Evolutionary conservation across 208 protist species (phyloP).

Genomic region (Plasmodiophora brassicae): DNA sequence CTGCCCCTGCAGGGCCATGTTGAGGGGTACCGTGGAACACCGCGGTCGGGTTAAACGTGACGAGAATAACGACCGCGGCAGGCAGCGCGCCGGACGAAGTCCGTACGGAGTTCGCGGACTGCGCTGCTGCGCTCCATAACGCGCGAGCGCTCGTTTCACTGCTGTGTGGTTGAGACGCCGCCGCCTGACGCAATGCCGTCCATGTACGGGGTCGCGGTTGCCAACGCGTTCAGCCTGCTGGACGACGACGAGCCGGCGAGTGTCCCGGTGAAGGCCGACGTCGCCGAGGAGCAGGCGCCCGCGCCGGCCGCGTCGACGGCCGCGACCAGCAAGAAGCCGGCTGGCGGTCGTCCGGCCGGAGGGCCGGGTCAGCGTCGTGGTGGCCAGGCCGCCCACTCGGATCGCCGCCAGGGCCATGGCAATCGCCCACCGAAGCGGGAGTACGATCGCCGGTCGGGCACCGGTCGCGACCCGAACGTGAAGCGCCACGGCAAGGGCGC

Average conservation of each 20-base stretch:
- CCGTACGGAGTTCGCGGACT: too few relatives aligned
- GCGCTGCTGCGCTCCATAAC: too few relatives aligned
- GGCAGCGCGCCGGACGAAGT: too few relatives aligned
- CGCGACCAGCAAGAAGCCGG: not conserved
- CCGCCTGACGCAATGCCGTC: too few relatives aligned
- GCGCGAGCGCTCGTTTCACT: too few relatives aligned
- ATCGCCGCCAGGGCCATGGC: not conserved
- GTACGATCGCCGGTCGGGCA: constrained; percentile 2
- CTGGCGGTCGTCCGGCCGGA: too few relatives aligned
- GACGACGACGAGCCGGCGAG: not conserved
- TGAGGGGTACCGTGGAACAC: too few relatives aligned
- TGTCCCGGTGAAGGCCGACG: not conserved
- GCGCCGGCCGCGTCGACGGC: not conserved
- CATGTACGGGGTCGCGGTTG: not conserved
- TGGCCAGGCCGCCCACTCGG: not conserved
- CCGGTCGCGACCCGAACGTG: not conserved
- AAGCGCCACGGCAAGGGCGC: not conserved
- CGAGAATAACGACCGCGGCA: too few relatives aligned
- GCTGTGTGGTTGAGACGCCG: too few relatives aligned
- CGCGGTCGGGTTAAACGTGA: too few relatives aligned
- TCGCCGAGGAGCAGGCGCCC: not conserved
- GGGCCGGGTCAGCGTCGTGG: too few relatives aligned
- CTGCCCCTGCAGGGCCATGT: too few relatives aligned
- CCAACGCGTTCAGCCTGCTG: constrained; percentile 21
- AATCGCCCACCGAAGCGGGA: constrained; percentile 18